Evolutionary conservation across 2,329 filamentous ascomycete species (phyloP).

Genomic region (Beauveria scarabaeidicola): DNA sequence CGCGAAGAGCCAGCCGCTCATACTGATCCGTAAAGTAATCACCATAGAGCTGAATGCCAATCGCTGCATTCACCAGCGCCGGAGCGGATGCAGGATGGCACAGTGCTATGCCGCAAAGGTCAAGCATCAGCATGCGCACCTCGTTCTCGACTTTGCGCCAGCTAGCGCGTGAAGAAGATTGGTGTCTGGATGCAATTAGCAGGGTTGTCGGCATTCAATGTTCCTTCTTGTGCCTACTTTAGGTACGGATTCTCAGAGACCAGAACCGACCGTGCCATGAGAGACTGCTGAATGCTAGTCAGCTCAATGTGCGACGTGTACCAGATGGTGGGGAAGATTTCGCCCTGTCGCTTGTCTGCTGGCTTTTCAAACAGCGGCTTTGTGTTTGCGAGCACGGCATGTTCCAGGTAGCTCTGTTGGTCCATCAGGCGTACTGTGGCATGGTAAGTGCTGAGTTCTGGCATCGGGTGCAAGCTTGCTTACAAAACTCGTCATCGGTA

Average conservation of each 20-base stretch:
- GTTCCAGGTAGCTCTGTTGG: constrained; percentile 28
- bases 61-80: constrained; percentile 29
- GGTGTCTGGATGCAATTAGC: constrained; percentile 13
- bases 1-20: constrained; percentile 28
- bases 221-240: constrained; percentile 18
- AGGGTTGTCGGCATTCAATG: no score
- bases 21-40: constrained; percentile 34
- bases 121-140: constrained; percentile 28
- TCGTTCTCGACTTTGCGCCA: constrained; percentile 31
- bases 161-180: constrained; percentile 20
- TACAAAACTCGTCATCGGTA: constrained; percentile 29
- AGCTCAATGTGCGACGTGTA: constrained; percentile 31
- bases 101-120: constrained; percentile 32
- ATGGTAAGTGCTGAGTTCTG: background rate
- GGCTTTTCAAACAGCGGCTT: constrained; percentile 26
- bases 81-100: constrained; percentile 30
- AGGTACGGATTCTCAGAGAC: constrained; percentile 31
- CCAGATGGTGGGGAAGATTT: constrained; percentile 33
- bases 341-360: constrained; percentile 28
- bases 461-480: constrained; percentile 12
- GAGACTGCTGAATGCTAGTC: constrained; percentile 31
- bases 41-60: constrained; percentile 33
- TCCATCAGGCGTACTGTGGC: constrained; percentile 25
- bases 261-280: constrained; percentile 31
- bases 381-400: constrained; percentile 22